phyloP scores from a whole-genome alignment of 2,329 filamentous ascomycete genomes.

The Chaetoscypha palmicola region DNA sequence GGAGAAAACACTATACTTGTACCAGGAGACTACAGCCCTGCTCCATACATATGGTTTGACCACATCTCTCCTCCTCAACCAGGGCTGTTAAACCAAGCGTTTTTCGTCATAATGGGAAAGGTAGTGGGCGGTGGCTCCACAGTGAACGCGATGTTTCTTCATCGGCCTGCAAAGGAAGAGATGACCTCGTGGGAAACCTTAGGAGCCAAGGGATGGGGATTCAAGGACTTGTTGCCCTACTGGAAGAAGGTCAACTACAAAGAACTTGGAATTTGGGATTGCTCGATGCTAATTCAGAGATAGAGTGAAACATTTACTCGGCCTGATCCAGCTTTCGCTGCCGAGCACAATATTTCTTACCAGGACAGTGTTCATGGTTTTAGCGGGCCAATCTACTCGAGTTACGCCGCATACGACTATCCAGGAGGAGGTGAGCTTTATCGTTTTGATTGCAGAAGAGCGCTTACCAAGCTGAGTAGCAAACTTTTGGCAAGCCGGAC shows the following conservation, averaged over 20 bases:
- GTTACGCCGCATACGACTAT: slow-evolving; percentile 28
- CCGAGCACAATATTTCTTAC: slow-evolving; percentile 32
- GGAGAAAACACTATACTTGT: slow-evolving; percentile 38
- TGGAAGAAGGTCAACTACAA: slow-evolving; percentile 36
- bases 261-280: too few species aligned
- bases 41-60: slow-evolving; percentile 39
- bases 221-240: slow-evolving; percentile 44
- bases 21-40: slow-evolving; percentile 37
- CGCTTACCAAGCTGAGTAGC: not conserved
- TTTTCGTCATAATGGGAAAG: slow-evolving; percentile 28
- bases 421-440: slow-evolving; percentile 4
- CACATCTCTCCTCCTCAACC: slow-evolving; percentile 24
- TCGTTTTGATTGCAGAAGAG: not conserved
- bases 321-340: slow-evolving; percentile 27
- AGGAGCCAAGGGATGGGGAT: slow-evolving; percentile 41
- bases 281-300: not conserved
- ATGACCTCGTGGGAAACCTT: slow-evolving; percentile 44
- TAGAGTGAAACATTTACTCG: slow-evolving; percentile 34
- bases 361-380: slow-evolving; percentile 39
- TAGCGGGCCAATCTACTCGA: slow-evolving; percentile 41
- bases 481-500: slow-evolving; percentile 10
- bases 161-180: slow-evolving; percentile 13
- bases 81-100: slow-evolving; percentile 35
- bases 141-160: slow-evolving; percentile 29
- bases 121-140: slow-evolving; percentile 40